Evolutionary conservation across 148 eudicot species (phyloP).

Genomic region (Fagopyrum tataricum): DNA sequence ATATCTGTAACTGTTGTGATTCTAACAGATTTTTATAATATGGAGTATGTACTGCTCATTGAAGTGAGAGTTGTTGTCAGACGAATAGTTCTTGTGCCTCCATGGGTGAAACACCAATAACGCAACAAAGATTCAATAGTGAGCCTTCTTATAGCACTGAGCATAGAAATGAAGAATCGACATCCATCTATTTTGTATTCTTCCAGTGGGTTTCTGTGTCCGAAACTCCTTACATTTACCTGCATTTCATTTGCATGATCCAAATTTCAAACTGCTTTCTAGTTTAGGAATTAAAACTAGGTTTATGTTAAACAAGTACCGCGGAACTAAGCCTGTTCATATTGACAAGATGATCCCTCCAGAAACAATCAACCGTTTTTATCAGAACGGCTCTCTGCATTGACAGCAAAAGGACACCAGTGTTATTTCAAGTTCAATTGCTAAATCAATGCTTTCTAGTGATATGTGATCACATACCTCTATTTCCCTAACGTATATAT

Average conservation of each 20-base stretch:
- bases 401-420: slow-evolving; percentile 5
- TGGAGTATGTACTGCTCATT: no score
- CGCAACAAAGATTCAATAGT: slow-evolving; percentile 84
- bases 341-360: slow-evolving; percentile 98
- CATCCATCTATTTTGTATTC: slow-evolving; percentile 98
- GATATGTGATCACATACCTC: slow-evolving; percentile 68
- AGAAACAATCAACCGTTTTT: slow-evolving; percentile 85
- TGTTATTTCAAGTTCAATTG: not conserved
- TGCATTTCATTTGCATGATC: slow-evolving; percentile 31
- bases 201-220: slow-evolving; percentile 95
- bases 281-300: not conserved
- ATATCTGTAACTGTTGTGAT: no score
- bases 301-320: slow-evolving; percentile 36
- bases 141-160: slow-evolving; percentile 80
- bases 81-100: slow-evolving; percentile 56
- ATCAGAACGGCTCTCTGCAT: slow-evolving; percentile 76
- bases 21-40: no score
- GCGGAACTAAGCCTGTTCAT: slow-evolving; percentile 94
- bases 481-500: slow-evolving; percentile 66
- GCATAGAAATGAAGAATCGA: slow-evolving; percentile 95
- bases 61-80: no score
- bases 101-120: slow-evolving; percentile 87
- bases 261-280: not conserved
- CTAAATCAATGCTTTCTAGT: not conserved
- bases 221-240: slow-evolving; percentile 97